A percentile compares a stretch with the other conserved stretches of the same genome.
Evolutionary conservation across 2,329 filamentous ascomycete species (phyloP).

Genomic region (Botrytis paeoniae): DNA sequence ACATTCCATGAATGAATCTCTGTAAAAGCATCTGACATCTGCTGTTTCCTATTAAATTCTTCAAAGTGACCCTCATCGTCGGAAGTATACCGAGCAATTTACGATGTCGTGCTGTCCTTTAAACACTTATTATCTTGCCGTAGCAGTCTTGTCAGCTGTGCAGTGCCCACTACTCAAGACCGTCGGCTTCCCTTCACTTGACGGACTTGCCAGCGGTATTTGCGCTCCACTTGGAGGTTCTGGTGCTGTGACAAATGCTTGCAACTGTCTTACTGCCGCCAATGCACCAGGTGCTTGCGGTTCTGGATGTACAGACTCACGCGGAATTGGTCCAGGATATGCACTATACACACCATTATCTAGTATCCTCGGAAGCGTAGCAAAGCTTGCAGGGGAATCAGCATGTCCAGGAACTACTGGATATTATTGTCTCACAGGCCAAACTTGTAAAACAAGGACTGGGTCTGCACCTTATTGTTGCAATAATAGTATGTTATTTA

Average conservation of each 20-base stretch:
- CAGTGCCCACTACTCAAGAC: background rate
- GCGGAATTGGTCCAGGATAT: background rate
- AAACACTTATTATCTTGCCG: conserved; percentile 7
- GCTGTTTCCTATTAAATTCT: background rate
- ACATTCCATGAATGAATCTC: background rate
- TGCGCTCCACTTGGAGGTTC: background rate
- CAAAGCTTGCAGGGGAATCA: background rate
- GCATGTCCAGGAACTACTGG: background rate
- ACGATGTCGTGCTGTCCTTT: conserved; percentile 6
- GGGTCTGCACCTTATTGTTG: conserved; percentile 7
- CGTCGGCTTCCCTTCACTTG: background rate
- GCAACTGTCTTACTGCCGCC: background rate
- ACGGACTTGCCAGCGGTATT: background rate
- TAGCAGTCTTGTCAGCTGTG: background rate
- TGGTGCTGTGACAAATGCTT: background rate
- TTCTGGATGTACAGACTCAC: background rate
- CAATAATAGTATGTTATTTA: background rate
- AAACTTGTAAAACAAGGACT: background rate
- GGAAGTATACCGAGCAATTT: background rate
- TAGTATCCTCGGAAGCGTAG: background rate
- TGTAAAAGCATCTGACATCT: background rate
- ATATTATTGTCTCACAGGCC: conserved; percentile 1
- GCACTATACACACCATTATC: background rate
- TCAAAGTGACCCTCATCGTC: background rate
- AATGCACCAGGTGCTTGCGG: background rate